Base-by-base conservation (phyloP, 2,329 filamentous ascomycete genomes). In the Chrysoporthe cubensis region DNA sequence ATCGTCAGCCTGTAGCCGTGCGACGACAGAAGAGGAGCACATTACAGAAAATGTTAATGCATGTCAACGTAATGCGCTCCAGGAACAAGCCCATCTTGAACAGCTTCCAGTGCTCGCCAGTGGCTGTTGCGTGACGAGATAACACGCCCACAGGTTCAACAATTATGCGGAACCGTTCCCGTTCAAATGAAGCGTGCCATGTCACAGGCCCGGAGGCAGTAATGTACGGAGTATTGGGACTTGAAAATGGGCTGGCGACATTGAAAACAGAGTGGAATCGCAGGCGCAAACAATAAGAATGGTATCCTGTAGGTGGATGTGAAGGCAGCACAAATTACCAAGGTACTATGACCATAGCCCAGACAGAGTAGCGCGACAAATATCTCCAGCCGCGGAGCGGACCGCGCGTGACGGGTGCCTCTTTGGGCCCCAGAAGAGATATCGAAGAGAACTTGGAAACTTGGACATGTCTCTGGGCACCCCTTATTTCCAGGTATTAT, bases 31-130 rank as follows among this genome's bases (percentile, higher is more conserved):
- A 11, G 1, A 4, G 32, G 11, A 9, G 37, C 26, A 18, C 5
- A 11, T 32, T 66, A 69, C 67, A 40, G 46, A 69, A 66, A 16
- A 63, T 46, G 16, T 69, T 69, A n/a, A 69, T 50, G 26, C 57
- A 32, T n/a, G 67, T 64, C 14, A 69, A 32, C 21, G 42, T 63
- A 46, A 62, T 8, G 26, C 67, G 57, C 42, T 69, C 67, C 2
- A 64, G 42, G 26, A 69, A 69, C 6, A 69, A 64, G 14, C 64
- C 52, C 67, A 69, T 69, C 16, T 57, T 61, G 37, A 32, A 14
- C 14, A 9, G 21, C 13, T 2, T 18, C 18, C 13, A 9, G n/a
- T 21, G 1, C 7, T 26, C 32, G 21, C n/a, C 13, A 14, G 32
- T 13, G 11, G 4, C 11, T 32, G 40, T 52, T 4, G 63, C 43